A percentile compares a stretch with the other conserved stretches of the same genome.
Conservation (phyloP, 495 filamentous ascomycete genomes). For the Neurospora pannonica region DNA sequence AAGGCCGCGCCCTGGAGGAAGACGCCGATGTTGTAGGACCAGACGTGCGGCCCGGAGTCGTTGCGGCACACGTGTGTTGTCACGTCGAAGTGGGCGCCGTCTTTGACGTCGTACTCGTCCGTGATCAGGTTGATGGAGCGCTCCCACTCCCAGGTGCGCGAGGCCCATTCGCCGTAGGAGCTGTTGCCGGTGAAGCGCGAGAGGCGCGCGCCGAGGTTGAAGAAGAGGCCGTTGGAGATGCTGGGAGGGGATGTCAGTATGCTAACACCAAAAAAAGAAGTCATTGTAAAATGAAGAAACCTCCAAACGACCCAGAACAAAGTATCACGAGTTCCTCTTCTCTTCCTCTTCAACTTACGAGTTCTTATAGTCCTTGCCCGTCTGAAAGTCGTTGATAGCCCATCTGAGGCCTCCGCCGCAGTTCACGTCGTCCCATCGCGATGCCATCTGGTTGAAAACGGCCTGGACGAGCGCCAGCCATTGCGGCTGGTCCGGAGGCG, state of each 20-base stretch:
- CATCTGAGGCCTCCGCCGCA: conserved; percentile 76
- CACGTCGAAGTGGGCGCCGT: conserved; percentile 48
- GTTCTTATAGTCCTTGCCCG: conserved; percentile 75
- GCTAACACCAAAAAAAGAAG: background rate
- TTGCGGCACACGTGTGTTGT: conserved; percentile 39
- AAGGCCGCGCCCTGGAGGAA: conserved; percentile 64
- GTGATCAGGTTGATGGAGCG: conserved; percentile 50
- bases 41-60: conserved; percentile 54
- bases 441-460: conserved; percentile 61
- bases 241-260: background rate
- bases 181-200: conserved; percentile 65
- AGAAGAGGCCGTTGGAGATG: conserved; percentile 69
- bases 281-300: background rate
- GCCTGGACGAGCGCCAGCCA: conserved; percentile 75
- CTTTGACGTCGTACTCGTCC: conserved; percentile 51
- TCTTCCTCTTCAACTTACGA: conserved; percentile 14
- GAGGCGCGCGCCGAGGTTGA: conserved; percentile 71
- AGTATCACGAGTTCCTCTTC: background rate
- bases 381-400: conserved; percentile 78
- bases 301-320: background rate
- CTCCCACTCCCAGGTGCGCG: conserved; percentile 64
- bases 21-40: conserved; percentile 68
- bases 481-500: conserved; percentile 50
- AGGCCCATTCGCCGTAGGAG: conserved; percentile 69
- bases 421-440: conserved; percentile 56